Conservation (phyloP, 73 alveolate genomes). For the Urostyla sp. region DNA sequence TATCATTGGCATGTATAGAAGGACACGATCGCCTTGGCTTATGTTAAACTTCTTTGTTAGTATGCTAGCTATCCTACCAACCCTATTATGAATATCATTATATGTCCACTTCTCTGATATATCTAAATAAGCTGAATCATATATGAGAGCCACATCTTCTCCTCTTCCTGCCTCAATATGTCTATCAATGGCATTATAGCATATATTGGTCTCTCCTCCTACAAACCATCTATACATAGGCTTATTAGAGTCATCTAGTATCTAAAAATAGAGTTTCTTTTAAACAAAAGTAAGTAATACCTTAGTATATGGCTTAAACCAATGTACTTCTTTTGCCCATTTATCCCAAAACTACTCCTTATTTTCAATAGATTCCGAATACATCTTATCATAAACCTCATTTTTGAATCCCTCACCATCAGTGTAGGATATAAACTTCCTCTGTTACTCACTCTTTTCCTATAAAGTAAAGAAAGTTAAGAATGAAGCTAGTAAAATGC, state of each 20-base stretch:
- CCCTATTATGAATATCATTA: conserved; percentile 84
- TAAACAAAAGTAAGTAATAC: not conserved
- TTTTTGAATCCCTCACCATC: not conserved
- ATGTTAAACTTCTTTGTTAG: conserved; percentile 81
- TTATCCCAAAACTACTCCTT: conserved; percentile 30
- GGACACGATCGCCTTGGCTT: conserved; percentile 94
- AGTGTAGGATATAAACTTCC: conserved; percentile 1
- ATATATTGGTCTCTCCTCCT: conserved; percentile 93
- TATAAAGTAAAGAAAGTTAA: too few relatives aligned
- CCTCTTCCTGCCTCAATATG: conserved; percentile 89
- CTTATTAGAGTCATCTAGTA: conserved; percentile 70
- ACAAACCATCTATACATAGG: conserved; percentile 94
- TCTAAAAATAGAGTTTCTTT: not conserved
- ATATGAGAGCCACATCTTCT: conserved; percentile 77
- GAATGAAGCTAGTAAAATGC: too few relatives aligned
- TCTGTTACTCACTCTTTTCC: too few relatives aligned
- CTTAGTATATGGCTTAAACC: conserved; percentile 51
- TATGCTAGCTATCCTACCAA: conserved; percentile 93
- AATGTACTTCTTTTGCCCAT: conserved; percentile 31
- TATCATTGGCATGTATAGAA: conserved; percentile 99
- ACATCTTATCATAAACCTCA: conserved; percentile 1
- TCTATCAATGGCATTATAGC: conserved; percentile 98
- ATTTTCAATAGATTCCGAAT: not conserved
- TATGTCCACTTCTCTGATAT: conserved; percentile 79
- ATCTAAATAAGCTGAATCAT: conserved; percentile 83